phyloP scores from a whole-genome alignment of 306 rosid species.

The Prunus campanulata region DNA sequence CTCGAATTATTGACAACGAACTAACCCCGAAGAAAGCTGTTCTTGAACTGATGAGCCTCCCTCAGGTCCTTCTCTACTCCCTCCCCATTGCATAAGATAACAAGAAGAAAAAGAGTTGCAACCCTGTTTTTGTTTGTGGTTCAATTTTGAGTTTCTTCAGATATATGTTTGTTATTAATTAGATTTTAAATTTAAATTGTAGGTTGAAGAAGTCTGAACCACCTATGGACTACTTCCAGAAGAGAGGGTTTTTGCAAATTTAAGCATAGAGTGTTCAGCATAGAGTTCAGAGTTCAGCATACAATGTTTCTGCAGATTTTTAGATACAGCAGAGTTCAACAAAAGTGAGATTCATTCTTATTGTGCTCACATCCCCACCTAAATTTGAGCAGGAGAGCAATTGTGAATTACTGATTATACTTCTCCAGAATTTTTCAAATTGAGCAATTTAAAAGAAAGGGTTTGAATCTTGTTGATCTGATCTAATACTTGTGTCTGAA shows the following conservation, averaged over 20 bases:
- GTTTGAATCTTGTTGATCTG: background rate
- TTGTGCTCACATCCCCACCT: slow-evolving; percentile 16
- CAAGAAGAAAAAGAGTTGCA: background rate
- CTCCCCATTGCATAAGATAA: slow-evolving; percentile 1
- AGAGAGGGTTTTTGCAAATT: background rate
- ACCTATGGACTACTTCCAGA: background rate
- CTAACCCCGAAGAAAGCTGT: slow-evolving; percentile 89
- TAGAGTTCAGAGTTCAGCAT: background rate
- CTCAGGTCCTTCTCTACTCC: slow-evolving; percentile 56
- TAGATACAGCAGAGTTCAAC: slow-evolving; percentile 22
- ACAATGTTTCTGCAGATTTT: background rate
- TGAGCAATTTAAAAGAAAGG: background rate
- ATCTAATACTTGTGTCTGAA: background rate
- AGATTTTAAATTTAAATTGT: background rate
- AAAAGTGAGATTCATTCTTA: slow-evolving; percentile 12
- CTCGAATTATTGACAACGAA: slow-evolving; percentile 83
- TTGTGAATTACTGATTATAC: slow-evolving; percentile 24
- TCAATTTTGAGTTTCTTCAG: background rate
- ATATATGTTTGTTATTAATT: background rate
- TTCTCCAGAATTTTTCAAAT: background rate
- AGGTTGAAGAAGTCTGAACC: slow-evolving; percentile 62
- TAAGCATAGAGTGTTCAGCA: no score
- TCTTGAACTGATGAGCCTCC: slow-evolving; percentile 83
- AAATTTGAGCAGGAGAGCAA: slow-evolving; percentile 18
- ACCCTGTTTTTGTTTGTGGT: background rate